phyloP scores from a whole-genome alignment of 2,329 filamentous ascomycete genomes.

The Kalmusia sp. region DNA sequence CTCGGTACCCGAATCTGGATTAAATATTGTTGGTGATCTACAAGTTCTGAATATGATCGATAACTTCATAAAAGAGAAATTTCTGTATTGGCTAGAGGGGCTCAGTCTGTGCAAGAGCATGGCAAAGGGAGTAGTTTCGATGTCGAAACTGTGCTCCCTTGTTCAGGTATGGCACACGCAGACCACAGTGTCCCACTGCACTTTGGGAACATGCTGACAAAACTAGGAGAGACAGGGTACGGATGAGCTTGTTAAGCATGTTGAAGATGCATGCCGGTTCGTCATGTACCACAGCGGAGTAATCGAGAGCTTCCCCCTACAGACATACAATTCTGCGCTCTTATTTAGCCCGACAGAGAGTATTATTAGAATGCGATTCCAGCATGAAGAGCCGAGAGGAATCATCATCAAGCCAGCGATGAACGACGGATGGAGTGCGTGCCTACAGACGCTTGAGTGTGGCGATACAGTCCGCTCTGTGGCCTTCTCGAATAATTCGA shows the following conservation, averaged over 20 bases:
- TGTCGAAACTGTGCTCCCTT: background rate
- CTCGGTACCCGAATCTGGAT: background rate
- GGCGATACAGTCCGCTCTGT: conserved; percentile 60
- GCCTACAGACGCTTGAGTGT: conserved; percentile 24
- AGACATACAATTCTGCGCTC: conserved; percentile 12
- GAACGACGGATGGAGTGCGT: conserved; percentile 14
- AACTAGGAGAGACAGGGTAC: background rate
- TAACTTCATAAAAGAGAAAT: background rate
- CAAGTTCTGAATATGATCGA: background rate
- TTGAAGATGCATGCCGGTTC: background rate
- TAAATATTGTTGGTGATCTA: background rate
- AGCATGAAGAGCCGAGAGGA: conserved; percentile 1
- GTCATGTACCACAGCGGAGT: background rate
- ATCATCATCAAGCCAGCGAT: conserved; percentile 15
- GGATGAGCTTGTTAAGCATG: background rate
- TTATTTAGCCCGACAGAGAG: conserved; percentile 18
- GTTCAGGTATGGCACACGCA: background rate
- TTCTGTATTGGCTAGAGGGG: background rate
- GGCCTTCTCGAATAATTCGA: conserved; percentile 11
- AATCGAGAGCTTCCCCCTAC: background rate
- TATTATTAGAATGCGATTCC: conserved; percentile 9
- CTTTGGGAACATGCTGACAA: background rate
- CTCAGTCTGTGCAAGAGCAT: background rate
- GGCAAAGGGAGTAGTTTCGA: background rate
- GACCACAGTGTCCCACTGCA: background rate